Conservation (phyloP, 306 rosid species). For the Vigna unguiculata region DNA sequence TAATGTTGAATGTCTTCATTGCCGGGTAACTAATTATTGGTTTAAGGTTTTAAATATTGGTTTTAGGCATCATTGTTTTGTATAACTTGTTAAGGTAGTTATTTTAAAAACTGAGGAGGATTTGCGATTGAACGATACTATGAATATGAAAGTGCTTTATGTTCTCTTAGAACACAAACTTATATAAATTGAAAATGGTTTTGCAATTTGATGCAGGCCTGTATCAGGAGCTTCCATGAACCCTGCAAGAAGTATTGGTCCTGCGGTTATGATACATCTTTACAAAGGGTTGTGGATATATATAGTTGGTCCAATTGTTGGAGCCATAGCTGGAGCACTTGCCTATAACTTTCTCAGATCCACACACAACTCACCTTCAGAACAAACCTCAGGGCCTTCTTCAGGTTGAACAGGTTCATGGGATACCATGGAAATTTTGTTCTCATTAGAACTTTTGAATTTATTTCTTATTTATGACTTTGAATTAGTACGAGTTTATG, state of each 20-base stretch:
- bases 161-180: no score
- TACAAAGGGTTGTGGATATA: conserved; percentile 63
- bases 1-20: conserved; percentile 62
- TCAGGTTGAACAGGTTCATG: neutral
- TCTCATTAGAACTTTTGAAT: neutral
- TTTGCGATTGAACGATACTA: no score
- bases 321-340: conserved; percentile 61
- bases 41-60: neutral
- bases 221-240: conserved; percentile 73
- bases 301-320: conserved; percentile 61
- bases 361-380: conserved; percentile 16
- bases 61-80: neutral
- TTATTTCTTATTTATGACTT: neutral
- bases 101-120: no score
- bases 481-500: neutral
- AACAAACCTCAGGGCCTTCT: neutral
- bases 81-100: no score
- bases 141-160: no score
- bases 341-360: conserved; percentile 55
- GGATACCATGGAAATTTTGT: neutral
- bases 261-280: conserved; percentile 52
- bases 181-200: neutral
- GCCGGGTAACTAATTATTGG: conserved; percentile 57
- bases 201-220: conserved; percentile 45
- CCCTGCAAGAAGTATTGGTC: conserved; percentile 69